Base-by-base conservation (phyloP, 2,329 filamentous ascomycete species). In the Pezicula rhizophila region DNA sequence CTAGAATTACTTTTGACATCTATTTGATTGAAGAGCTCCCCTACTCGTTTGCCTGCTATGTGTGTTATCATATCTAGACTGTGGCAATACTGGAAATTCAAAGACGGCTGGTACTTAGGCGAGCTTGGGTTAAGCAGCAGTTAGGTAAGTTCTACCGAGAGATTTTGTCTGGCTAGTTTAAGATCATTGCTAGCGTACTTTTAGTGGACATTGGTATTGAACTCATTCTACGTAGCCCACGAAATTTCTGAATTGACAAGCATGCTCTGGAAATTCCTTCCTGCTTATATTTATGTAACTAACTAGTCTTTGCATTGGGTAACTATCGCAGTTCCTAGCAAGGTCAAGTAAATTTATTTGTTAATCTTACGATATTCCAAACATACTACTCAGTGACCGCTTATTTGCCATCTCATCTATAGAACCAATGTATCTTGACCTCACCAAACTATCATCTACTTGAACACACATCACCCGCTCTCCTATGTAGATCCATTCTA, bases 241-340 rank as follows among this genome's bases (percentile, higher is more conserved):
- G 41, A 37, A 5, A 14, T 41, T 4, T 49, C 45, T 14, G 49
- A 51, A 26, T 51, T 46, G 46, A 18, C 15, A 10, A 39, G 38
- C 2, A 31, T 57, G 6, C 35, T 51, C 15, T 57, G 54, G 52
- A 57, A 57, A 45, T 50, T 55, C 11, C 38, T 50, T 3, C 55
- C 55, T 8, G 49, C 54, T n/a, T 54, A 57, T 26, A 49, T 54
- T 14, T 55, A 49, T 20, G 49, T 55, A 8, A 31, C 52, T 55
- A 8, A 31, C 52, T 12, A 17, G 42, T 25, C 42, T 55, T 14
- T 57, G 18, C 18, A 18, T 18, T 18, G 18, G 18, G 18, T 18
- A 18, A 18, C 18, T 3, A 3, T 18, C 18, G 52, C 33, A 1
- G 23, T 23, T 23, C 23, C 23, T 23, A 23, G 23, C 23, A 23